A percentile compares a stretch with the other conserved stretches of the same genome.
These are phyloP conservation scores for Quercus wislizeni DNA, from an alignment of 306 rosid genomes.

Conservation along the genomic window DNA sequence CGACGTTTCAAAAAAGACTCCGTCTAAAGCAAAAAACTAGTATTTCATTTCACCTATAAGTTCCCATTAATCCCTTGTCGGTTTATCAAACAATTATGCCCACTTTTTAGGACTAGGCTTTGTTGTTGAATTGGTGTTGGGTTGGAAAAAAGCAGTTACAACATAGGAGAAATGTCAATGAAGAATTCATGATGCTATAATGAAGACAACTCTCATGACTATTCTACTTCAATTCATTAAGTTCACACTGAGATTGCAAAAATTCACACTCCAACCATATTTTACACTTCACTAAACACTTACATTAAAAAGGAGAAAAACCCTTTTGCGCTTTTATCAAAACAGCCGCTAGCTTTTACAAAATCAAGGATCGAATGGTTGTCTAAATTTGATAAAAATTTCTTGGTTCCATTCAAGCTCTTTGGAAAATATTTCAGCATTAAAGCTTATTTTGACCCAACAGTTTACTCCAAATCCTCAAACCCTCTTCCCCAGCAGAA, in stretches of 20 bases:
- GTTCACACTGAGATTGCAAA: neutral
- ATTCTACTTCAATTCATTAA: no score
- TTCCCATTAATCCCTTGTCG: no score
- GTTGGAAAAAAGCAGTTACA: neutral
- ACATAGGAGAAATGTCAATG: neutral
- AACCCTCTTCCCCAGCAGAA: neutral
- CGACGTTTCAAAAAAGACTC: no score
- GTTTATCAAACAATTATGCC: neutral
- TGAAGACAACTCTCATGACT: neutral
- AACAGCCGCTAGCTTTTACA: no score
- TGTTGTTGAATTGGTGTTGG: neutral
- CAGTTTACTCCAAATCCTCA: no score
- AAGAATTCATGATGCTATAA: neutral
- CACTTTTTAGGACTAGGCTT: neutral
- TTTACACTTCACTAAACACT: neutral
- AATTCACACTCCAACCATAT: neutral
- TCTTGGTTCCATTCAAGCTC: neutral
- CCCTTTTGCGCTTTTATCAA: neutral
- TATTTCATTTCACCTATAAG: no score
- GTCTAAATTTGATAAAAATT: neutral
- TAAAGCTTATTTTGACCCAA: neutral
- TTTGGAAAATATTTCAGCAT: neutral
- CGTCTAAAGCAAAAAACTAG: no score
- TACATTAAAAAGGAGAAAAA: neutral
- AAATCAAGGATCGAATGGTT: neutral